phyloP scores from a whole-genome alignment of 768 basidiomycete genomes.

The Russula sp. region DNA sequence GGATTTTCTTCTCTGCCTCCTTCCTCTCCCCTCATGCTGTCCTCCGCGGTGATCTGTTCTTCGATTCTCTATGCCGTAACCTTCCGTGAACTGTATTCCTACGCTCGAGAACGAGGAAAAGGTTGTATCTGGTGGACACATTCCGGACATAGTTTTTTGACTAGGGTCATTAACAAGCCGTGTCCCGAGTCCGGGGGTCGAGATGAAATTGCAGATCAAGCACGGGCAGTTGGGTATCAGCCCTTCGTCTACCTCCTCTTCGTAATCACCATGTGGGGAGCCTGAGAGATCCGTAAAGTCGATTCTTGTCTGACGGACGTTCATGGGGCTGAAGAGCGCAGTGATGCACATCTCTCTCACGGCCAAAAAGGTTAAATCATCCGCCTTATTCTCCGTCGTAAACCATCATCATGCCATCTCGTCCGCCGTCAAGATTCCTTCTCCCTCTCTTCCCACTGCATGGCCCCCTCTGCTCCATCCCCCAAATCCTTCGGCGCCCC shows the following conservation, averaged over 20 bases:
- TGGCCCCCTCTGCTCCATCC: not conserved
- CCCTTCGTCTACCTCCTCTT: constrained; percentile 54
- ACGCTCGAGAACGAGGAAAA: constrained; percentile 66
- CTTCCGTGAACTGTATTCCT: constrained; percentile 49
- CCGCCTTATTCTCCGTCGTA: not conserved
- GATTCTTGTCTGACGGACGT: constrained; percentile 55
- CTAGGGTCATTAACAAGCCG: not conserved
- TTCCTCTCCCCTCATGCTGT: constrained; percentile 49
- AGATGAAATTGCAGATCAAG: constrained; percentile 64
- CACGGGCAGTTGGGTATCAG: constrained; percentile 78
- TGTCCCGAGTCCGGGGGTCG: not conserved
- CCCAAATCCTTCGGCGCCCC: not conserved
- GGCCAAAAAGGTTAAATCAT: constrained; percentile 33
- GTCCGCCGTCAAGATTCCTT: not conserved
- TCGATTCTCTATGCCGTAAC: constrained; percentile 62
- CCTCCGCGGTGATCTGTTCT: constrained; percentile 49
- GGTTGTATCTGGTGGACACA: constrained; percentile 58
- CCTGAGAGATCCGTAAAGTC: constrained; percentile 47
- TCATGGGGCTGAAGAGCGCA: constrained; percentile 75
- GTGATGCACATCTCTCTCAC: constrained; percentile 79
- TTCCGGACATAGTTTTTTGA: constrained; percentile 47
- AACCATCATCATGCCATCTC: not conserved
- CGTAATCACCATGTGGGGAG: constrained; percentile 41
- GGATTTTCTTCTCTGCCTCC: constrained; percentile 43
- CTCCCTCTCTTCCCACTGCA: not conserved